These are phyloP conservation scores for Trichoderma sp. DNA, from an alignment of 2,329 filamentous ascomycete genomes.

Conservation along the genomic window DNA sequence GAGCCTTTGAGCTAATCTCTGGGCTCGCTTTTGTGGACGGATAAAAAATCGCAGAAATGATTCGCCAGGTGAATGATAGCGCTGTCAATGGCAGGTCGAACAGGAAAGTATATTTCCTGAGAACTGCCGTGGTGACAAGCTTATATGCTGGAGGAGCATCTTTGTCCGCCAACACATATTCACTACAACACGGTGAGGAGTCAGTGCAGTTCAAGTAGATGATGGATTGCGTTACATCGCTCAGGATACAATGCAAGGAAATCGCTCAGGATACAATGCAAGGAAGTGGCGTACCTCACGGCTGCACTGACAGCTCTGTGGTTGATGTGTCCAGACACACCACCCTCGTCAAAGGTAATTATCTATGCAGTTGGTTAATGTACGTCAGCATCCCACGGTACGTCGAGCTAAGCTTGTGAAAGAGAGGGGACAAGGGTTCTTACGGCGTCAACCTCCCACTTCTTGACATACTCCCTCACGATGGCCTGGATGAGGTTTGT, in stretches of 20 bases:
- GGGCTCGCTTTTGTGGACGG: conserved; percentile 21
- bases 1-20: conserved; percentile 28
- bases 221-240: not conserved
- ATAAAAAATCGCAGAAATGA: conserved; percentile 23
- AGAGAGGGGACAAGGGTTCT: not conserved
- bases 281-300: conserved; percentile 31
- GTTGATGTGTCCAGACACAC: conserved; percentile 40
- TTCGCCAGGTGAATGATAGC: conserved; percentile 33
- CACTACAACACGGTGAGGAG: conserved; percentile 20
- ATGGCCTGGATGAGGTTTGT: conserved; percentile 33
- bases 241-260: not conserved
- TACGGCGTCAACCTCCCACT: conserved; percentile 36
- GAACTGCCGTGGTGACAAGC: conserved; percentile 35
- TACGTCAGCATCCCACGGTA: not conserved
- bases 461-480: conserved; percentile 34
- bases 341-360: conserved; percentile 41
- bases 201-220: not conserved
- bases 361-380: conserved; percentile 28
- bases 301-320: conserved; percentile 40
- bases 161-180: conserved; percentile 30
- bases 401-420: not conserved
- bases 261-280: not conserved
- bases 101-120: conserved; percentile 39
- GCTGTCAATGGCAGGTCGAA: conserved; percentile 38
- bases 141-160: conserved; percentile 35